Evolutionary conservation across 1,139 yeast genomes (phyloP).

Genomic region (Hyphopichia wangnamkhiaoensis): DNA sequence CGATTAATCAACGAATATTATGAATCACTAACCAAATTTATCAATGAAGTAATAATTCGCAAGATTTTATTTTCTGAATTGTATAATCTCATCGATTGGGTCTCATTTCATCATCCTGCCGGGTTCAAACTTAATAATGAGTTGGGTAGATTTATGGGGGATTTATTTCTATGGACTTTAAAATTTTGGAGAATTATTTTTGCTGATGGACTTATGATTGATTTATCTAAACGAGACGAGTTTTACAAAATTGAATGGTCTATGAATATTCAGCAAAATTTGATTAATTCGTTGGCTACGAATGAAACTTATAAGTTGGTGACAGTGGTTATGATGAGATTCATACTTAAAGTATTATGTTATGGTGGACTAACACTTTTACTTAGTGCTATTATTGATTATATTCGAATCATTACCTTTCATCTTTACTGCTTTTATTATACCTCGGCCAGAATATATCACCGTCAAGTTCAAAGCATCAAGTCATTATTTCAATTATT

Average conservation of each 20-base stretch:
- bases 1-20: constrained; percentile 50
- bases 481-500: constrained; percentile 80
- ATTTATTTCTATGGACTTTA: constrained; percentile 81
- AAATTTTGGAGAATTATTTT: constrained; percentile 57
- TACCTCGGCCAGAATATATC: constrained; percentile 76
- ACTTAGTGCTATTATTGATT: constrained; percentile 66
- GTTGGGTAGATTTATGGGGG: constrained; percentile 83
- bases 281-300: not conserved
- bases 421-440: constrained; percentile 78
- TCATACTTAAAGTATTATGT: constrained; percentile 24
- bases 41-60: constrained; percentile 39
- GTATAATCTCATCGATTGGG: constrained; percentile 61
- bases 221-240: not conserved
- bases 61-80: constrained; percentile 35
- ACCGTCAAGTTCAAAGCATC: constrained; percentile 69
- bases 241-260: not conserved
- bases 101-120: constrained; percentile 82
- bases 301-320: not conserved
- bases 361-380: constrained; percentile 64
- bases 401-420: constrained; percentile 60
- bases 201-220: constrained; percentile 2
- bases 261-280: not conserved
- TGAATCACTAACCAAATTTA: constrained; percentile 27
- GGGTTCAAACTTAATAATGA: constrained; percentile 92
- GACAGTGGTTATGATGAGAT: constrained; percentile 1